These are phyloP conservation scores for Cryptococcus hybrid DNA, from an alignment of 1,284 basidiomycete genomes.

Conservation along the genomic window DNA sequence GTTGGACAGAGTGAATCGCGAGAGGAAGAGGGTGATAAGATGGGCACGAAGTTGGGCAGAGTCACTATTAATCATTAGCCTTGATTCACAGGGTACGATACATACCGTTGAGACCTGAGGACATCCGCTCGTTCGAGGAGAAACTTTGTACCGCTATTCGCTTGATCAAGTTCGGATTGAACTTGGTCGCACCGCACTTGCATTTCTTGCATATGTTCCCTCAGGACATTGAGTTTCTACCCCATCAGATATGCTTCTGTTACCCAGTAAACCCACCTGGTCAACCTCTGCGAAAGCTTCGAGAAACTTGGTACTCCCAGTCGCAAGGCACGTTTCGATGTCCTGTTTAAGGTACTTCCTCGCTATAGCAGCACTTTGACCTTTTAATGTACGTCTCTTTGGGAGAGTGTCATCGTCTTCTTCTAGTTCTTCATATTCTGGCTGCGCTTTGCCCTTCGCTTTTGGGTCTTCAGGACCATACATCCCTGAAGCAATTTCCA, in stretches of 20 bases:
- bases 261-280: conserved; percentile 58
- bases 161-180: conserved; percentile 69
- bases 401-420: conserved; percentile 12
- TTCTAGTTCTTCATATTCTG: conserved; percentile 13
- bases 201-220: conserved; percentile 74
- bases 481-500: conserved; percentile 76
- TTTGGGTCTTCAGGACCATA: conserved; percentile 9
- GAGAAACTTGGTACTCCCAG: conserved; percentile 76
- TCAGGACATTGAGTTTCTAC: conserved; percentile 74
- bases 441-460: conserved; percentile 49
- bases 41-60: conserved; percentile 58
- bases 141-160: conserved; percentile 73
- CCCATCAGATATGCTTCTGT: background rate
- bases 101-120: conserved; percentile 73
- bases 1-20: conserved; percentile 76
- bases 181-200: conserved; percentile 76
- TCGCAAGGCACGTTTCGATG: conserved; percentile 74
- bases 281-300: conserved; percentile 81
- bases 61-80: conserved; percentile 52
- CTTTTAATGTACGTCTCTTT: conserved; percentile 31
- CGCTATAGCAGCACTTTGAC: conserved; percentile 57
- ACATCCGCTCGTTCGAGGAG: conserved; percentile 85
- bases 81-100: background rate
- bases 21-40: conserved; percentile 75
- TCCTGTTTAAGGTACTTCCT: conserved; percentile 77